Percentiles rank a stretch among this genome's conserved stretches.
These are phyloP conservation scores for Leavenworthia alabamica DNA, from an alignment of 345 rosid genomes.

Conservation along the genomic window DNA sequence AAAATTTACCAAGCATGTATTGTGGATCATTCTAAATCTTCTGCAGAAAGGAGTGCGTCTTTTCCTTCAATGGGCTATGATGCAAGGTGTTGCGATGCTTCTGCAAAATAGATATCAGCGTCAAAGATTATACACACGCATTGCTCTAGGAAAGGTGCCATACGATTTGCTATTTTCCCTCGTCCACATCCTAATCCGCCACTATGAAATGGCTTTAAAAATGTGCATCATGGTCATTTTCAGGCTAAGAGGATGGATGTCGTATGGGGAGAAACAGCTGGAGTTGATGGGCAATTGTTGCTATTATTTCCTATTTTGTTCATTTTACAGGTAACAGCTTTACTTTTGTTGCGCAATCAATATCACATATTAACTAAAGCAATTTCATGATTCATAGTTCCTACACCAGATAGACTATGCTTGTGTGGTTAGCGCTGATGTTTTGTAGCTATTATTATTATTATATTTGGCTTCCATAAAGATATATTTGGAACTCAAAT, in stretches of 20 bases:
- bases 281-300: slow-evolving; percentile 93
- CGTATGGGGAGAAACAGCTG: slow-evolving; percentile 99
- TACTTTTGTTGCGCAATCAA: not conserved
- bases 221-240: slow-evolving; percentile 4
- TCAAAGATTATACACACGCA: slow-evolving; percentile 96
- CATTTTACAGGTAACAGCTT: slow-evolving; percentile 64
- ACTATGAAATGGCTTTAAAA: not conserved
- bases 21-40: slow-evolving; percentile 11
- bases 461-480: not conserved
- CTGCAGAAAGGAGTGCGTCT: slow-evolving; percentile 93
- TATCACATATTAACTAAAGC: no score
- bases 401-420: no score
- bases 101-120: slow-evolving; percentile 98
- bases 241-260: slow-evolving; percentile 99
- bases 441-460: no score
- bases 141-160: slow-evolving; percentile 89
- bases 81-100: slow-evolving; percentile 99
- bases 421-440: no score
- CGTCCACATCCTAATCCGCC: not conserved
- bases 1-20: slow-evolving; percentile 1
- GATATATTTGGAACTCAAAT: not conserved
- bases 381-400: no score
- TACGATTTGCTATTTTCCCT: not conserved
- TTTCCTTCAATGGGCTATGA: slow-evolving; percentile 98
- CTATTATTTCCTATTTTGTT: slow-evolving; percentile 86